Evolutionary conservation across 2,329 filamentous ascomycete genomes (phyloP).

Genomic region (Sarocladiaceae sp.): DNA sequence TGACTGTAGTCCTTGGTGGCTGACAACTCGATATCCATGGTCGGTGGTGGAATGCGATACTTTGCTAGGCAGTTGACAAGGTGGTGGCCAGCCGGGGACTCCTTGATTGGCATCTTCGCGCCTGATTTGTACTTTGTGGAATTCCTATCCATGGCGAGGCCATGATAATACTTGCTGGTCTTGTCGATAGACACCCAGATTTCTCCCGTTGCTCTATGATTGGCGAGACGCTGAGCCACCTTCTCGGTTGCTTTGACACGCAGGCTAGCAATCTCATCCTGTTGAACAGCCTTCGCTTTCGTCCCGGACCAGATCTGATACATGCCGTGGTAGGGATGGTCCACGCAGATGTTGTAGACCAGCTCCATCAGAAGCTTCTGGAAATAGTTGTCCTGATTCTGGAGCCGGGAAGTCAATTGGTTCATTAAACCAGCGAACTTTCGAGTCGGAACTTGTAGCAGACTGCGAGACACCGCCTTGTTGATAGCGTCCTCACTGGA

Average conservation of each 20-base stretch:
- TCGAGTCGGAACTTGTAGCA: slow-evolving; percentile 72
- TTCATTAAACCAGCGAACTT: slow-evolving; percentile 95
- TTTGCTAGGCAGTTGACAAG: slow-evolving; percentile 58
- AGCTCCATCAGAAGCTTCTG: slow-evolving; percentile 68
- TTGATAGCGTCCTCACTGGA: slow-evolving; percentile 73
- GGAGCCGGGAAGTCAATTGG: slow-evolving; percentile 87
- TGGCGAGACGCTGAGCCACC: slow-evolving; percentile 56
- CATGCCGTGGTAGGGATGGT: slow-evolving; percentile 96
- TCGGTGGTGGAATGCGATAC: slow-evolving; percentile 77
- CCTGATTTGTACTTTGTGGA: slow-evolving; percentile 61
- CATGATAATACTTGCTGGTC: slow-evolving; percentile 61
- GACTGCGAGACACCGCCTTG: slow-evolving; percentile 61
- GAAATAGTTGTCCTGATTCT: slow-evolving; percentile 65
- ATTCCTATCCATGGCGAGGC: slow-evolving; percentile 59
- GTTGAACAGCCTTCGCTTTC: slow-evolving; percentile 59
- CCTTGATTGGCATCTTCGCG: slow-evolving; percentile 56
- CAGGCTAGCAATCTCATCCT: slow-evolving; percentile 68
- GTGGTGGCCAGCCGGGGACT: slow-evolving; percentile 54
- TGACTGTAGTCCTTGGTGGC: slow-evolving; percentile 67
- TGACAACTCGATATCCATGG: slow-evolving; percentile 74
- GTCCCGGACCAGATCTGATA: slow-evolving; percentile 89
- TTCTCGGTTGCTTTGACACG: slow-evolving; percentile 67
- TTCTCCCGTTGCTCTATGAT: slow-evolving; percentile 39
- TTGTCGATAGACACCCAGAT: slow-evolving; percentile 69
- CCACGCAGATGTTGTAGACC: slow-evolving; percentile 76